Percentiles rank a stretch among this genome's conserved stretches.
Evolutionary conservation across 2,329 filamentous ascomycete genomes (phyloP).

Genomic region (Colletotrichum gloeosporioides): DNA sequence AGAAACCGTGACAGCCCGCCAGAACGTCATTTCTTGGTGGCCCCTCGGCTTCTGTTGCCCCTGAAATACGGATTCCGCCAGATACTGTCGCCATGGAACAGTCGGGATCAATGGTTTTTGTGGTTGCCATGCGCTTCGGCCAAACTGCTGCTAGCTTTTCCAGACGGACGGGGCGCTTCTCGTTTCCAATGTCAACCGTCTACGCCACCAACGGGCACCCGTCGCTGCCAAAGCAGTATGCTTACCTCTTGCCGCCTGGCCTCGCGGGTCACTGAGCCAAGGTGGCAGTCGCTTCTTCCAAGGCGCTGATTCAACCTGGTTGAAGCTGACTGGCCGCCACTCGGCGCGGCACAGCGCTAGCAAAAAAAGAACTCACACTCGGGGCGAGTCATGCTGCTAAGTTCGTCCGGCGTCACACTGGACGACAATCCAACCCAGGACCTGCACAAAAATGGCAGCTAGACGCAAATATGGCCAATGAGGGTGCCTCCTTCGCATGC

Average conservation of each 20-base stretch:
- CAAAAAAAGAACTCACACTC: neutral
- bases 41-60: neutral
- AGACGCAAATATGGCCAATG: neutral
- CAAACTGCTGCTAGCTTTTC: neutral
- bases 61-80: neutral
- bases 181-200: neutral
- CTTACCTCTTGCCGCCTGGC: neutral
- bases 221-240: neutral
- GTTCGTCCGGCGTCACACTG: conserved; percentile 9
- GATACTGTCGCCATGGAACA: neutral
- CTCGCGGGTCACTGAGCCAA: neutral
- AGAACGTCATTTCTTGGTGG: neutral
- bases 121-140: neutral
- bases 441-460: conserved; percentile 4
- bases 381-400: conserved; percentile 7
- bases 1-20: neutral
- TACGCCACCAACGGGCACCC: conserved; percentile 14
- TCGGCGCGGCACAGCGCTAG: conserved; percentile 5
- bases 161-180: neutral
- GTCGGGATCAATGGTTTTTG: neutral
- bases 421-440: neutral
- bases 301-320: neutral
- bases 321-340: conserved; percentile 19
- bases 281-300: neutral
- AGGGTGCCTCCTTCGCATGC: neutral